Evolutionary conservation across 1,284 basidiomycete genomes (phyloP).

Genomic region (Peniophora sp.): DNA sequence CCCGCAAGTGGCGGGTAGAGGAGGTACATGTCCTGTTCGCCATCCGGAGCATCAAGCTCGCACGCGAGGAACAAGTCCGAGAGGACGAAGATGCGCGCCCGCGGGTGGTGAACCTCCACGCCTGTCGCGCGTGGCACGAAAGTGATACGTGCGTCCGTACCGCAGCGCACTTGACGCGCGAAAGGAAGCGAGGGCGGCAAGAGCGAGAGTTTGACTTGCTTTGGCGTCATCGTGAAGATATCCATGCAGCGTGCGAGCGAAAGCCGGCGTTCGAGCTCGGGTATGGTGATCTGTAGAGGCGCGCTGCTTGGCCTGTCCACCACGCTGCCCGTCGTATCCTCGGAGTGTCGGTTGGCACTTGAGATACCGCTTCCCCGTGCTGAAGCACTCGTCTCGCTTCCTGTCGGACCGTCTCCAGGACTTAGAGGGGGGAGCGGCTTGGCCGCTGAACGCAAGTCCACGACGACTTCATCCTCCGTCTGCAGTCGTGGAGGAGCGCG

Average conservation of each 20-base stretch:
- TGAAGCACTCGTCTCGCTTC: conserved; percentile 39
- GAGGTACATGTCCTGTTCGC: conserved; percentile 82
- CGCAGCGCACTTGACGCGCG: conserved; percentile 71
- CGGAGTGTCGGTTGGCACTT: conserved; percentile 44
- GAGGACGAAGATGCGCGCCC: conserved; percentile 85
- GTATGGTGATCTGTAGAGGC: conserved; percentile 46
- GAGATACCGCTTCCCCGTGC: conserved; percentile 42
- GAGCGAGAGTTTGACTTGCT: conserved; percentile 92
- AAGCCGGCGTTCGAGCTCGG: conserved; percentile 78
- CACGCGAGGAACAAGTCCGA: conserved; percentile 90
- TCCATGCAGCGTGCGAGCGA: conserved; percentile 80
- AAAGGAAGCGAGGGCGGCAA: conserved; percentile 75
- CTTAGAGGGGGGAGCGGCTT: conserved; percentile 8
- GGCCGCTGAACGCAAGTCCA: conserved; percentile 36
- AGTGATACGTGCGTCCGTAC: conserved; percentile 68
- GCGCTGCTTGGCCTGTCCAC: conserved; percentile 40
- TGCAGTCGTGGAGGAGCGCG: conserved; percentile 20
- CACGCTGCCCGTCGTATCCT: conserved; percentile 41
- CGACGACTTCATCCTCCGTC: conserved; percentile 44
- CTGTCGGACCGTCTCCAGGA: conserved; percentile 21
- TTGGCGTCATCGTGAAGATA: conserved; percentile 93
- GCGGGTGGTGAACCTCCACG: conserved; percentile 62
- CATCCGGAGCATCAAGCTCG: conserved; percentile 43
- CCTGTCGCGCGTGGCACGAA: conserved; percentile 77
- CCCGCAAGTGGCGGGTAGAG: conserved; percentile 94